Conservation (phyloP, 1,284 basidiomycete genomes). For the Austropuccinia psidii region DNA sequence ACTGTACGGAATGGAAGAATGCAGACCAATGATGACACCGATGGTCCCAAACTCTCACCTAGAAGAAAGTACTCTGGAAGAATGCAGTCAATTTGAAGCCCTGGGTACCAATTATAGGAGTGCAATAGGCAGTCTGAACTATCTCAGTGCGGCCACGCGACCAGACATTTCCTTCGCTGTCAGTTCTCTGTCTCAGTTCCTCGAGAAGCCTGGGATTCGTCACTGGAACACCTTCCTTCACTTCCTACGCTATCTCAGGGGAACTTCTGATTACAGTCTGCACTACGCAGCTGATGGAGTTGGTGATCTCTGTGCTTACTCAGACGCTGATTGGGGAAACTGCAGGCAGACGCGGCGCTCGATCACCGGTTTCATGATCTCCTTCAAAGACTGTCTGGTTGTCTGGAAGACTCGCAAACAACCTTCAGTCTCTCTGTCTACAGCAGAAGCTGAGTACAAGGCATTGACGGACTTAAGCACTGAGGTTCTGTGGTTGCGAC, state of each 20-base stretch:
- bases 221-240: background rate
- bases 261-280: background rate
- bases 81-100: background rate
- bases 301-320: no score
- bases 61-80: background rate
- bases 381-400: no score
- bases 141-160: background rate
- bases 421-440: no score
- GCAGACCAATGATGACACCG: background rate
- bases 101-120: background rate
- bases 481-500: no score
- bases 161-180: background rate
- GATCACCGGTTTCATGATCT: no score
- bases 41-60: background rate
- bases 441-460: no score
- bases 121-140: background rate
- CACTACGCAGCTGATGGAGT: no score
- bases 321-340: no score
- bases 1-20: background rate
- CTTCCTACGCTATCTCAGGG: background rate
- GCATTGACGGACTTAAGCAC: no score
- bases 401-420: no score
- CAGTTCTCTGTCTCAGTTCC: background rate
- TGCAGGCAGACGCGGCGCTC: no score
- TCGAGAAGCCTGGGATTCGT: background rate